Percentiles rank a stretch among this genome's conserved stretches.
phyloP scores from a whole-genome alignment of 352 stramenopile species.

The Globisporangium irregulare region DNA sequence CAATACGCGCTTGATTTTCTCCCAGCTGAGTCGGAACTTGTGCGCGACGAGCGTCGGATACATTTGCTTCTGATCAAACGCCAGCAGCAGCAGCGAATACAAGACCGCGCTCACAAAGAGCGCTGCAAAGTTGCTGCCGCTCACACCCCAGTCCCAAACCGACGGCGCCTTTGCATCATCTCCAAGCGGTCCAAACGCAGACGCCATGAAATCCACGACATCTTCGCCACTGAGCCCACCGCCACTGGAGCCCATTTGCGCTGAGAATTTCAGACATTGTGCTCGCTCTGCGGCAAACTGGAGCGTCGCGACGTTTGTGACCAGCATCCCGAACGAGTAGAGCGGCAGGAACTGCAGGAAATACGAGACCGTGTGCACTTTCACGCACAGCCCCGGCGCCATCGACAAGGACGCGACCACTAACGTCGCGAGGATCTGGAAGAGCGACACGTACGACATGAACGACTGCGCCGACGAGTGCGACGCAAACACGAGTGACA shows the following conservation, averaged over 20 bases:
- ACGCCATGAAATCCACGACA: constrained; percentile 17
- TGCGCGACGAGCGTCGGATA: constrained; percentile 59
- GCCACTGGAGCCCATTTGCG: neutral
- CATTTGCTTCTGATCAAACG: constrained; percentile 64
- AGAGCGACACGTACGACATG: constrained; percentile 67
- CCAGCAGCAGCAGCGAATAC: constrained; percentile 55
- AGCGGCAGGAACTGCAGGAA: constrained; percentile 62
- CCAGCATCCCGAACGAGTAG: constrained; percentile 45
- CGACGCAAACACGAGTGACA: constrained; percentile 66
- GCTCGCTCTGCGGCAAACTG: constrained; percentile 39
- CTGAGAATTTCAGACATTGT: constrained; percentile 35
- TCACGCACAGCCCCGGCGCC: constrained; percentile 44
- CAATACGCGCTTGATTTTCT: constrained; percentile 14
- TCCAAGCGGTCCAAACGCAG: constrained; percentile 18
- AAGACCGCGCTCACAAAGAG: constrained; percentile 36
- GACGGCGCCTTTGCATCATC: constrained; percentile 17
- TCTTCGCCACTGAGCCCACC: constrained; percentile 9
- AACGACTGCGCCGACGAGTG: constrained; percentile 78
- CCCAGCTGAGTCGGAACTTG: constrained; percentile 24
- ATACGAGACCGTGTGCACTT: constrained; percentile 35
- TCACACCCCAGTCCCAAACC: constrained; percentile 57
- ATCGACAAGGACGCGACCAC: constrained; percentile 49
- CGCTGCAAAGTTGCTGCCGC: constrained; percentile 36
- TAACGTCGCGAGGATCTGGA: constrained; percentile 59
- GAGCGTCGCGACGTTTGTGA: constrained; percentile 52